Conservation (phyloP, 495 filamentous ascomycete genomes). For the Hyaloscypha hepaticicola region DNA sequence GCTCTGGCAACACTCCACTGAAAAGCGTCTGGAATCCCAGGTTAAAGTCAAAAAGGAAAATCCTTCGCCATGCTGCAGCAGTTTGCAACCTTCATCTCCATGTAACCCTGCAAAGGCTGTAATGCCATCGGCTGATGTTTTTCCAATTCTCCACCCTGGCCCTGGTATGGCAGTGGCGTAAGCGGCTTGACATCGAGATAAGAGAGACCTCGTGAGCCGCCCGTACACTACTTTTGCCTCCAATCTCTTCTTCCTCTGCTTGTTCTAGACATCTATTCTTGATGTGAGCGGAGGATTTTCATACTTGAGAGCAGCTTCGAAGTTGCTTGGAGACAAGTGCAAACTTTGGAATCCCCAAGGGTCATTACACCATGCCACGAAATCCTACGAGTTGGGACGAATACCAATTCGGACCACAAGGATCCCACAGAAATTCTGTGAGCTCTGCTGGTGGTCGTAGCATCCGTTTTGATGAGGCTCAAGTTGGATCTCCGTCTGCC, state of each 20-base stretch:
- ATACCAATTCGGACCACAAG: constrained; percentile 36
- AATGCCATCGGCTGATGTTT: background rate
- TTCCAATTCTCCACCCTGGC: background rate
- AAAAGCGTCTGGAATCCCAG: background rate
- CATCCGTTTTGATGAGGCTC: constrained; percentile 35
- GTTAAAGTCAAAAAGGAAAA: background rate
- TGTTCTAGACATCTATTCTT: background rate
- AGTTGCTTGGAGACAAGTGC: background rate
- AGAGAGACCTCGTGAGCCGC: background rate
- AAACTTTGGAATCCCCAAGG: background rate
- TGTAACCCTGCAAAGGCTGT: background rate
- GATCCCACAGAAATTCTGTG: constrained; percentile 34
- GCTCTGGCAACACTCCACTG: background rate
- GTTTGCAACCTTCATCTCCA: background rate
- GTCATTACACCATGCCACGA: constrained; percentile 26
- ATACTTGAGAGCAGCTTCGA: background rate
- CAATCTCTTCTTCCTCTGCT: background rate
- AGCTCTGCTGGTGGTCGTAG: constrained; percentile 37
- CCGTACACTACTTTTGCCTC: background rate
- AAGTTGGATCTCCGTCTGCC: constrained; percentile 17
- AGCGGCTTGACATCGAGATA: too few species aligned
- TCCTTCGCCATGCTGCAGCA: background rate
- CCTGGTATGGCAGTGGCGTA: background rate
- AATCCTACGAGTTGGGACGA: constrained; percentile 57
- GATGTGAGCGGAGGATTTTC: background rate